phyloP scores from a whole-genome alignment of 1,139 yeast species.

The Candida pseudoviswanathii region DNA sequence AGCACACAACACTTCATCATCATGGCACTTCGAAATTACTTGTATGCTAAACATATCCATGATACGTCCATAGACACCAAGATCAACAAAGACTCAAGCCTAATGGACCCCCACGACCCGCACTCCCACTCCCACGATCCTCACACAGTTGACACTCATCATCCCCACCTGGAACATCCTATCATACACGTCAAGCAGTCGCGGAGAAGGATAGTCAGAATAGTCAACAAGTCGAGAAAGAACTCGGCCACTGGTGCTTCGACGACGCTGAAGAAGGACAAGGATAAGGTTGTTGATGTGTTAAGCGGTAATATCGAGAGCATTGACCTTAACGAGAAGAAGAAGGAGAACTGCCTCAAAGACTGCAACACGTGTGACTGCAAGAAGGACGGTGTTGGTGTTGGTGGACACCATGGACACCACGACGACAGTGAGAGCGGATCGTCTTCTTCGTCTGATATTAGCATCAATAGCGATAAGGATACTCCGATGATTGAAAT shows the following conservation, averaged over 20 bases:
- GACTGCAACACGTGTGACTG: conserved; percentile 14
- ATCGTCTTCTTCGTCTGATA: too few species aligned
- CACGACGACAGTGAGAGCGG: background rate
- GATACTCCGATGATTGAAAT: conserved; percentile 13
- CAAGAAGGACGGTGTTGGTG: conserved; percentile 5
- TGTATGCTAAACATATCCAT: conserved; percentile 43
- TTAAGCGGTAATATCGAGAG: conserved; percentile 5
- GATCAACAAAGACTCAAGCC: conserved; percentile 22
- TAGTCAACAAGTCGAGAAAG: background rate
- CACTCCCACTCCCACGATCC: background rate
- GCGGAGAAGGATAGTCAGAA: conserved; percentile 1
- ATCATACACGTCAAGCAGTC: conserved; percentile 1
- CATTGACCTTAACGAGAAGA: conserved; percentile 5
- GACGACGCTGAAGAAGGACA: background rate
- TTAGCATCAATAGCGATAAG: background rate
- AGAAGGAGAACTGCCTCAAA: conserved; percentile 10
- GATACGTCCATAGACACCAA: conserved; percentile 22
- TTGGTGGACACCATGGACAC: background rate
- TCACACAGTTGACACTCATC: background rate
- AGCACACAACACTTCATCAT: background rate
- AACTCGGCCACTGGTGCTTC: background rate
- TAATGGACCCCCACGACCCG: background rate
- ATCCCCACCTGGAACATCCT: background rate
- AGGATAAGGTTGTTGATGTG: conserved; percentile 1
- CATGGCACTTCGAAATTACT: conserved; percentile 47